Evolutionary conservation across 345 rosid genomes (phyloP), one percentile per base, ranked within the genome.

Genomic region (Lepidium aucheri): DNA sequence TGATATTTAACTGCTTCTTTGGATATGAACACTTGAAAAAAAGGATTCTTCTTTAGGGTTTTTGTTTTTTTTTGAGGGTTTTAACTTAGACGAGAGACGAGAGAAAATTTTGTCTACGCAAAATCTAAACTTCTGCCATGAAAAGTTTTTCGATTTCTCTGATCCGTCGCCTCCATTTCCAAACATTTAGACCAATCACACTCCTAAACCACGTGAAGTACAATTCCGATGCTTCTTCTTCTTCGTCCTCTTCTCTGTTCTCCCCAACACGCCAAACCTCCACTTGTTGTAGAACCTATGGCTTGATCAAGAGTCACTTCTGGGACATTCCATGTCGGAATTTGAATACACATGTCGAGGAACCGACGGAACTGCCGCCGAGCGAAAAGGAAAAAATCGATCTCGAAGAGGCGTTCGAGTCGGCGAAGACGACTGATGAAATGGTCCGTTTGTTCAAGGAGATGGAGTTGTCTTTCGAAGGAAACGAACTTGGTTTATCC

Each of bases 331-430:
- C 81, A 68, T 82, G 57, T 73, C 86, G 83, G 30, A 80, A 68
- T 33, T 67, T 85, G 42, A 81, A 63, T 58, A 81, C 90, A 67
- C 84, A 78, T 50, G 85, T 78, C 30, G 89, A 83, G 38, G 60
- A 69, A 46, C 77, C 78, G 33, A 32, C 75, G 24, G 90, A 78
- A 46, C 9, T 77, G 43, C 72, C 93, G 46, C 58, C 89, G 9
- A 78, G 82, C 44, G 91, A 78, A 50, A 78, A 77, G 28, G 87
- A 82, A 69, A 94, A 77, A 50, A 70, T 78, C 39, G 82, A 85
- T 58, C 89, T 94, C 28, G 97, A 94, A 36, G 96, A 86, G 55
- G 85, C 85, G 46, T 90, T 94, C 68, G 97, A 90, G 82, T 84
- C 96, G 7, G 95, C 96, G 2, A 72, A 58, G 41, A 88, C 90